These are phyloP conservation scores for Leccinellum rugosiceps DNA, from an alignment of 768 basidiomycete genomes.

Conservation along the genomic window DNA sequence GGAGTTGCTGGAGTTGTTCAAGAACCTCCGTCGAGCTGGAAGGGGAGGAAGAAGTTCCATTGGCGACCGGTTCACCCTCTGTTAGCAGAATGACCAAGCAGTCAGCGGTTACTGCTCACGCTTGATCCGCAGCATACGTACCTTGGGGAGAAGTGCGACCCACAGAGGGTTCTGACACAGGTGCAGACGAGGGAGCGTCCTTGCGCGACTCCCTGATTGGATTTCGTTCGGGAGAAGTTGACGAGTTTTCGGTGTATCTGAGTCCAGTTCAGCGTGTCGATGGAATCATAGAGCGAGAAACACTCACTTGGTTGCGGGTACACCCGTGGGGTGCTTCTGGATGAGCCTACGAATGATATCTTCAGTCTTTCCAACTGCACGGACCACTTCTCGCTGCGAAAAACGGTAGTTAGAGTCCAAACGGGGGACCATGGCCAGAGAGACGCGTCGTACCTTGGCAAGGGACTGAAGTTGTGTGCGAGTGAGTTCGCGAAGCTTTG, in stretches of 20 bases:
- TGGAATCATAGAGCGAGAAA: neutral
- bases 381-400: slow-evolving; percentile 23
- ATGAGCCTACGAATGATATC: slow-evolving; percentile 26
- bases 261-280: neutral
- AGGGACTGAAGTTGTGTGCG: slow-evolving; percentile 24
- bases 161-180: neutral
- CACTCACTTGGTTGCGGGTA: slow-evolving; percentile 17
- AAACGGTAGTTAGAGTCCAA: neutral
- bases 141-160: slow-evolving; percentile 3
- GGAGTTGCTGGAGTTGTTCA: slow-evolving; percentile 11
- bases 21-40: slow-evolving; percentile 9
- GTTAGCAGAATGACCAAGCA: neutral
- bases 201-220: neutral
- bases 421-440: neutral
- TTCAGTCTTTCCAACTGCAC: slow-evolving; percentile 27
- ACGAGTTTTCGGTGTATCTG: slow-evolving; percentile 4
- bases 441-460: slow-evolving; percentile 17
- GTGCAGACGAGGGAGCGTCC: neutral
- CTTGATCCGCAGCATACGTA: neutral
- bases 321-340: slow-evolving; percentile 26
- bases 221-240: neutral
- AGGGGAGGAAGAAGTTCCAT: neutral
- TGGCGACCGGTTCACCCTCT: slow-evolving; percentile 1
- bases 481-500: slow-evolving; percentile 18
- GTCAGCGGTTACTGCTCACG: neutral